Evolutionary conservation across 73 alveolate genomes (phyloP).

Genomic region (Effrenium voratum): DNA sequence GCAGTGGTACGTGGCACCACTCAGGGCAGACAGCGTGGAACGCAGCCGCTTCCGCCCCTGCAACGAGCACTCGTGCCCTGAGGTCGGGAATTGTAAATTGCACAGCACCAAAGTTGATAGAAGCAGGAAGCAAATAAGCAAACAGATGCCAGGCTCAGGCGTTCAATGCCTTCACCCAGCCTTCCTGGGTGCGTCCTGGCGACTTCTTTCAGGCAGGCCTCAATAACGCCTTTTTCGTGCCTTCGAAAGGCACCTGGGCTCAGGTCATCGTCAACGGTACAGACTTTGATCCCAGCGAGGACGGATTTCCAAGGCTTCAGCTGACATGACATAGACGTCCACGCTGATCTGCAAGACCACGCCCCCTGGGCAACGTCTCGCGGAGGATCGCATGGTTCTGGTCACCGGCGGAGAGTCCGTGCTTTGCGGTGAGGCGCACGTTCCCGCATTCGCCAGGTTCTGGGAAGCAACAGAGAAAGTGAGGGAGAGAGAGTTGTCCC

Average conservation of each 20-base stretch:
- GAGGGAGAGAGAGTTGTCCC: no score
- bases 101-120: not conserved
- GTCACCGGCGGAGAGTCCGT: slow-evolving; percentile 6
- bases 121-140: no score
- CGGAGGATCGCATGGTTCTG: slow-evolving; percentile 37
- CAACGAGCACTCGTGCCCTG: slow-evolving; percentile 60
- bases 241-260: not conserved
- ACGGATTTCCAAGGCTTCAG: not conserved
- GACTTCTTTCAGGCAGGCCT: slow-evolving; percentile 27
- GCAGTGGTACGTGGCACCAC: no score
- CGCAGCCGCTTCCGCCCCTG: slow-evolving; percentile 61
- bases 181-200: slow-evolving; percentile 35
- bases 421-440: slow-evolving; percentile 39
- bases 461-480: no score
- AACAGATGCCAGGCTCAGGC: slow-evolving; percentile 2
- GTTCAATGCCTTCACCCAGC: slow-evolving; percentile 31
- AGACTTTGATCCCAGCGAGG: not conserved
- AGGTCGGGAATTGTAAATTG: not conserved
- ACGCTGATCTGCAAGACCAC: not conserved
- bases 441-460: no score
- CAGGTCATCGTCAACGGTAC: not conserved
- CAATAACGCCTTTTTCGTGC: not conserved
- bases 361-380: not conserved
- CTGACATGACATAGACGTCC: not conserved
- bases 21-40: slow-evolving; percentile 30